Base-by-base conservation (phyloP, 441 rosid species). In the Syzygium syzygioides region DNA sequence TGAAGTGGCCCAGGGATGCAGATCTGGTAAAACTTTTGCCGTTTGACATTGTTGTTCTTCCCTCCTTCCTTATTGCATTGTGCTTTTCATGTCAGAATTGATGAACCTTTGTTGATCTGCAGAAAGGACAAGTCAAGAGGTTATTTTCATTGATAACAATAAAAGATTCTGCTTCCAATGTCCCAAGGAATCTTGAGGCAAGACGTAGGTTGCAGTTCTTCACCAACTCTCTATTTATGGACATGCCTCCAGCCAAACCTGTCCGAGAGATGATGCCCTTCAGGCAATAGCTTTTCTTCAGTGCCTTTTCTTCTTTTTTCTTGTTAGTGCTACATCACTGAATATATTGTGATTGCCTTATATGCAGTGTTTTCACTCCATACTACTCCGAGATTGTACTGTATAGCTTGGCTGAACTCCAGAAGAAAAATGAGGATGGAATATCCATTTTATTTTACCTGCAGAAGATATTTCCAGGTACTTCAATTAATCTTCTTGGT, bases 381-480 rank as follows among this genome's bases (percentile, higher is more conserved):
- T 98, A 98, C 90, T 97, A 98, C 93, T 97, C 99, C 3, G 99
- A 98, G 96, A 93, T 89, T 87, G 99, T 98, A 91, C 97, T 98
- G 85, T 98, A 98, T 93, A 98, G 99, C 90, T 90, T 97, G 98
- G 86, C 94, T 90, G 99, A 97, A 93, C 97, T 98, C 89, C 93
- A 91, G 59, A 95, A 94, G 95, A 98, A 92, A 93, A 98, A 98
- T 88, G 99, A 98, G 91, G 99, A 98, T 94, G 99, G 99, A 68
- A 98, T 98, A 93, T 97, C 99, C 57, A 90, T 92, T 93, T 92
- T 98, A 93, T 98, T 98, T 94, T 97, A 98, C 92, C 99, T 98
- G 86, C 99, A 98, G 95, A 98, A 97, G 93, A 98, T 98, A 91
- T 97, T 94, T 96, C 99, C 99, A 89, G 99, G 99, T 97, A 94